Base-by-base conservation (phyloP, 257 asterid species). In the Penstemon davidsonii region DNA sequence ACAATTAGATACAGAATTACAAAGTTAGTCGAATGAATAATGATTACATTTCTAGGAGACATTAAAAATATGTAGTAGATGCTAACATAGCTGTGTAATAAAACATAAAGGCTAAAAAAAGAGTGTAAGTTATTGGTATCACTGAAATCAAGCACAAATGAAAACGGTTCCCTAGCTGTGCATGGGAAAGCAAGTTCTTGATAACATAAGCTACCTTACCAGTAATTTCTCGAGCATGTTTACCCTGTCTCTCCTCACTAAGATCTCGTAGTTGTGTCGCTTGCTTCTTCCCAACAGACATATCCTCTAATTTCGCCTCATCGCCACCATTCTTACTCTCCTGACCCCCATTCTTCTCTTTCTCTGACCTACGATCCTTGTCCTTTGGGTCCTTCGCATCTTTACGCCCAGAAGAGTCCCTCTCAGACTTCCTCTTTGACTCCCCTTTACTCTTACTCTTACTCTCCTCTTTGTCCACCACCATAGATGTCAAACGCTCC, bases 351-450 rank as follows among this genome's bases (percentile, higher is more conserved):
- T 69, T 82, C 83, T 77, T 93, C 76, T 88, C 99, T 85, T 83
- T 90, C 57, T 85, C 96, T 12, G 78, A 74, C 70, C 85, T 81
- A 49, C 92, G 85, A 56, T 88, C 97, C 81, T 82, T 94, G 63
- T 86, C 97, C 78, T 85, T 88, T 39, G 61, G 65, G 45, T 87
- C 95, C 84, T 80, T 88, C 68, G 84, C 85, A 55, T 92, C 98
- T 73, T 79, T 93, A 57, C 94, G 78, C 13, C 79, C 68, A 68
- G 86, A 89, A 65, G 82, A 82, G 77, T 90, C 97, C 83, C 84
- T 85, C 77, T 91, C 97, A 44, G 89, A 82, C 78, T 82, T 94
- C 85, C 91, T 80, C 87, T 82, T 94, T 0, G 96, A 81, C 66
- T 88, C 99, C 62, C 84, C 83, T 79, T 78, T 84, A 66, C 82